Base-by-base conservation (phyloP, 768 basidiomycete genomes). In the Lactarius indigo region DNA sequence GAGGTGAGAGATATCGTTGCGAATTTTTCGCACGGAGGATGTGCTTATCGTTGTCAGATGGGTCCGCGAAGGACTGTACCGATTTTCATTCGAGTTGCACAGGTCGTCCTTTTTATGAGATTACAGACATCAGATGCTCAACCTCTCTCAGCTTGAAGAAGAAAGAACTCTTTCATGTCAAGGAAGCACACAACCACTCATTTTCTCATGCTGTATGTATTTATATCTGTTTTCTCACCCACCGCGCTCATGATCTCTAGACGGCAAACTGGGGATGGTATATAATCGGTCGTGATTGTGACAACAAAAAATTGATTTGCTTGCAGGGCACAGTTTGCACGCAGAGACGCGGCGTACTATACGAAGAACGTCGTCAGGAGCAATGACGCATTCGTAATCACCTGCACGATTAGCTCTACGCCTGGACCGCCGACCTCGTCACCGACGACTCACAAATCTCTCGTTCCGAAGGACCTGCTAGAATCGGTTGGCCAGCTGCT, bases 251-350 rank as follows among this genome's bases (percentile, higher is more conserved):
- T 20, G 26, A 13, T 50, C 23, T 41, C 28, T 64, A 90, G 88
- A 89, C 91, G 15, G 89, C 89, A 33, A 94, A 93, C 72, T 93
- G 91, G 92, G 91, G 91, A 75, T 94, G 92, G 91, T 89, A 83
- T 54, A 58, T 30, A 55, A 44, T 58, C 28, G 26, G 54, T 33
- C 56, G 20, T 44, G n/a, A 28, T 65, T 55, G n/a, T 59, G 56
- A 44, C 37, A 33, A 20, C 52, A 13, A 33, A 30, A 57, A 33
- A 35, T 58, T 69, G 57, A 69, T 52, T 26, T 42, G 39, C 31
- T 61, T 28, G 4, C 59, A 89, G 87, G 89, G 87, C 90, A 1
- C 89, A 91, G 74, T 95, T 94, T 75, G 86, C 90, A 44, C 84
- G 84, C 64, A 80, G 92, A 71, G 91, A 94, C 66, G 77, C 76